Evolutionary conservation across 208 protist species (phyloP).

Genomic region (Trypanosoma brucei): DNA sequence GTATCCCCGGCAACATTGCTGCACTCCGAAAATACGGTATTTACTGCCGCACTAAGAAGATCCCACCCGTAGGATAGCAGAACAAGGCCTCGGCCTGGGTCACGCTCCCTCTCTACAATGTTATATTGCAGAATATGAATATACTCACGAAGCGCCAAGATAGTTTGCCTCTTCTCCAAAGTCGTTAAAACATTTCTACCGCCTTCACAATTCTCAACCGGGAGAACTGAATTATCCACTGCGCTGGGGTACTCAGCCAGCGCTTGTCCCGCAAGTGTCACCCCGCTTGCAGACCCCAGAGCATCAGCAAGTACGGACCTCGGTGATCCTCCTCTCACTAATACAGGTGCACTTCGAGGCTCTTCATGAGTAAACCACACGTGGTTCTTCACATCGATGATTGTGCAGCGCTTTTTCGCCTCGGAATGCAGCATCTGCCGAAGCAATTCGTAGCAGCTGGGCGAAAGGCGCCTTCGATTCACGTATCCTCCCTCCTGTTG

Average conservation of each 20-base stretch:
- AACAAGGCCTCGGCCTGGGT: slow-evolving; percentile 18
- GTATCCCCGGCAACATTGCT: not conserved
- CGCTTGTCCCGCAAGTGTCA: too few species aligned
- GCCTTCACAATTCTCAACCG: not conserved
- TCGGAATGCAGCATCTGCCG: slow-evolving; percentile 51
- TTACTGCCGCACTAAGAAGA: slow-evolving; percentile 7
- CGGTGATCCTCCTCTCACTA: slow-evolving; percentile 14
- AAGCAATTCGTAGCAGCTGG: slow-evolving; percentile 45
- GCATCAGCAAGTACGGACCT: not conserved
- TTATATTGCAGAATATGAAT: slow-evolving; percentile 17
- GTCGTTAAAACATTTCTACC: not conserved
- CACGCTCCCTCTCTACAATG: slow-evolving; percentile 16
- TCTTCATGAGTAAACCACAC: slow-evolving; percentile 39
- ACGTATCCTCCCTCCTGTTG: not conserved
- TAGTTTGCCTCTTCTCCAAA: slow-evolving; percentile 3
- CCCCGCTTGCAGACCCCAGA: not conserved
- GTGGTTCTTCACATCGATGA: slow-evolving; percentile 58
- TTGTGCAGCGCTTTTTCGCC: slow-evolving; percentile 40
- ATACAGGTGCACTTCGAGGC: slow-evolving; percentile 17
- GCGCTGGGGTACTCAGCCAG: too few species aligned
- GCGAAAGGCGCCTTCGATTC: slow-evolving; percentile 7
- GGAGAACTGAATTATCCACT: too few species aligned
- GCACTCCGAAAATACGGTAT: slow-evolving; percentile 4
- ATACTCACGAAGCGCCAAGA: slow-evolving; percentile 20
- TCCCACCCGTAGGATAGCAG: slow-evolving; percentile 21